Percentiles rank a stretch among this genome's conserved stretches.
phyloP scores from a whole-genome alignment of 108 stramenopile genomes.

The Cyclotella choctawhatcheeana region DNA sequence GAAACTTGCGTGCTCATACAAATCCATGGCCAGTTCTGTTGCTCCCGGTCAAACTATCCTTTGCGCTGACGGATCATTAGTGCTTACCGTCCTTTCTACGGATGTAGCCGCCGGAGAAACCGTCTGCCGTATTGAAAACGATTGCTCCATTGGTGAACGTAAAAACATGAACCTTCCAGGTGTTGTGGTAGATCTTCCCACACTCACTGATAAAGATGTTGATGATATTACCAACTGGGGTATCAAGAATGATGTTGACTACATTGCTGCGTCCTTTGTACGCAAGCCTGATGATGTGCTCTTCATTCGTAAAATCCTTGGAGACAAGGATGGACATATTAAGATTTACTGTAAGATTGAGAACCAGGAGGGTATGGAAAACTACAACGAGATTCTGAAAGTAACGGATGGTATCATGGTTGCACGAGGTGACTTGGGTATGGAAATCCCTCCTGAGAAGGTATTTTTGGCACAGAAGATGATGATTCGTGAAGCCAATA shows the following conservation, averaged over 20 bases:
- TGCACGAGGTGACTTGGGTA: constrained; percentile 96
- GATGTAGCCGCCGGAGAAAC: constrained; percentile 67
- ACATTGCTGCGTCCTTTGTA: constrained; percentile 97
- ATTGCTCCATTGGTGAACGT: constrained; percentile 79
- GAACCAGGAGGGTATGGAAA: constrained; percentile 94
- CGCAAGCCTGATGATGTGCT: constrained; percentile 89
- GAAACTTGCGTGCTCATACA: constrained; percentile 84
- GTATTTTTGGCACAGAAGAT: constrained; percentile 88
- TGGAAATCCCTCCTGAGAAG: constrained; percentile 97
- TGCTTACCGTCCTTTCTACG: constrained; percentile 71
- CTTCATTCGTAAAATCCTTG: constrained; percentile 87
- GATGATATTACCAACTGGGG: constrained; percentile 89
- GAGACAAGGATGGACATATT: constrained; percentile 82
- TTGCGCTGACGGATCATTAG: constrained; percentile 87
- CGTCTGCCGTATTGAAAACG: constrained; percentile 75
- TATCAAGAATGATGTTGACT: constrained; percentile 89
- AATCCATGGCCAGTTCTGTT: constrained; percentile 71
- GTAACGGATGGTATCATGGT: constrained; percentile 98
- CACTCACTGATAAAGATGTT: constrained; percentile 93
- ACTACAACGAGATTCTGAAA: constrained; percentile 91
- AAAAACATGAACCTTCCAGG: constrained; percentile 96
- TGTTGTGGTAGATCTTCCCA: constrained; percentile 84
- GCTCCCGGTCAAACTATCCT: constrained; percentile 79
- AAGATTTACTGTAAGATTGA: constrained; percentile 98
- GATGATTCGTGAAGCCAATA: constrained; percentile 93